Percentiles rank a stretch among this genome's conserved stretches.
phyloP scores from a whole-genome alignment of 257 asterid species.

The Capsicum chinense region DNA sequence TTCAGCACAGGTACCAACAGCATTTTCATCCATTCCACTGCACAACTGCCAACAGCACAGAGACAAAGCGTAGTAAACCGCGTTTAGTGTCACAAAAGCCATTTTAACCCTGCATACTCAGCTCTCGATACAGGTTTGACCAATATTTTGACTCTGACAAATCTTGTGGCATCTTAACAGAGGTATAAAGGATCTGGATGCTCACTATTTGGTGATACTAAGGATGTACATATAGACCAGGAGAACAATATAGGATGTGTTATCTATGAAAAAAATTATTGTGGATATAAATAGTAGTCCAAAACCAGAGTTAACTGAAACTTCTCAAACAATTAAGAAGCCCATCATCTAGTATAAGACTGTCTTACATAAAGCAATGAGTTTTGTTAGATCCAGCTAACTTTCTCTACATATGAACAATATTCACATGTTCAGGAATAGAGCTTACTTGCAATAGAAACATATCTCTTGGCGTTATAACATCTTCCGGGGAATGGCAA shows the following conservation, averaged over 20 bases:
- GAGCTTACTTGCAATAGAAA: constrained; percentile 74
- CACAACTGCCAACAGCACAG: constrained; percentile 58
- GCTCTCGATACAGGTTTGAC: background rate
- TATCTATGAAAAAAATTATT: background rate
- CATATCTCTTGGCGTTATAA: constrained; percentile 72
- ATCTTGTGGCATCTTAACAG: constrained; percentile 3
- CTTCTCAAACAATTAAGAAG: constrained; percentile 3
- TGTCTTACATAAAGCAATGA: background rate
- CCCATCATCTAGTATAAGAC: background rate
- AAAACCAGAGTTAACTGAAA: background rate
- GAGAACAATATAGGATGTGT: background rate
- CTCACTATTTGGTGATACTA: constrained; percentile 12
- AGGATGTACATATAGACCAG: constrained; percentile 15
- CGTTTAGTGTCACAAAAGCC: constrained; percentile 7
- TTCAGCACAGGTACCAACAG: constrained; percentile 81
- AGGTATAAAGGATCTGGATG: background rate
- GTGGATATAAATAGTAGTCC: background rate
- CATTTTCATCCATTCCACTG: constrained; percentile 87
- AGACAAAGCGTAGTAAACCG: background rate
- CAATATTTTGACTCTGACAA: constrained; percentile 1
- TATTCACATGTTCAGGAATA: background rate
- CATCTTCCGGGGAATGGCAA: constrained; percentile 69
- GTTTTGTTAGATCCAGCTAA: background rate
- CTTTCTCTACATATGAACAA: background rate
- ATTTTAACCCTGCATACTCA: background rate